phyloP scores from a whole-genome alignment of 2,329 filamentous ascomycete species.

The Sclerotinia spermophila region DNA sequence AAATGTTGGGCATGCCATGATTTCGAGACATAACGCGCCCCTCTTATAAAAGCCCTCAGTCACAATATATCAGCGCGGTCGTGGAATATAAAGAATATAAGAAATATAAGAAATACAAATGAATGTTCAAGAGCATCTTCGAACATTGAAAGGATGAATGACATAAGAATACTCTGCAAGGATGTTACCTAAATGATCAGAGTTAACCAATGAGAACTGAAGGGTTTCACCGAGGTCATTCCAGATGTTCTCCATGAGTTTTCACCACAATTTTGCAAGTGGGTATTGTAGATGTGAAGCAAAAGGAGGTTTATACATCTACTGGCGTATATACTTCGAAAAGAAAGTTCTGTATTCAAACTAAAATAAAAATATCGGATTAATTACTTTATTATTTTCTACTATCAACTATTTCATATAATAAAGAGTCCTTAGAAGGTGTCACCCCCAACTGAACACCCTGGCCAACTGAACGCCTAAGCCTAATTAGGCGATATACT shows the following conservation, averaged over 20 bases:
- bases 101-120: constrained; percentile 2
- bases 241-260: background rate
- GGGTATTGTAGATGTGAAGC: background rate
- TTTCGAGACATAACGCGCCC: constrained; percentile 17
- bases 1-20: constrained; percentile 17
- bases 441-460: too few relatives aligned
- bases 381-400: too few relatives aligned
- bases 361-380: too few relatives aligned
- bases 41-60: constrained; percentile 7
- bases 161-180: constrained; percentile 9
- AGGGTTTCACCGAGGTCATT: background rate
- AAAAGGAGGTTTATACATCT: constrained; percentile 9
- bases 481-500: too few relatives aligned
- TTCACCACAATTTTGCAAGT: constrained; percentile 7
- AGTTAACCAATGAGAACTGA: background rate
- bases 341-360: too few relatives aligned
- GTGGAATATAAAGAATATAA: background rate
- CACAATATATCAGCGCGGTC: background rate
- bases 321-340: background rate
- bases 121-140: background rate
- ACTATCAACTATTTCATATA: too few relatives aligned
- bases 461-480: too few relatives aligned
- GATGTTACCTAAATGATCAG: background rate
- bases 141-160: constrained; percentile 3
- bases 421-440: too few relatives aligned